A percentile compares a stretch with the other conserved stretches of the same genome.
These are phyloP conservation scores for Lactarius psammicola DNA, from an alignment of 768 basidiomycete genomes.

Conservation along the genomic window DNA sequence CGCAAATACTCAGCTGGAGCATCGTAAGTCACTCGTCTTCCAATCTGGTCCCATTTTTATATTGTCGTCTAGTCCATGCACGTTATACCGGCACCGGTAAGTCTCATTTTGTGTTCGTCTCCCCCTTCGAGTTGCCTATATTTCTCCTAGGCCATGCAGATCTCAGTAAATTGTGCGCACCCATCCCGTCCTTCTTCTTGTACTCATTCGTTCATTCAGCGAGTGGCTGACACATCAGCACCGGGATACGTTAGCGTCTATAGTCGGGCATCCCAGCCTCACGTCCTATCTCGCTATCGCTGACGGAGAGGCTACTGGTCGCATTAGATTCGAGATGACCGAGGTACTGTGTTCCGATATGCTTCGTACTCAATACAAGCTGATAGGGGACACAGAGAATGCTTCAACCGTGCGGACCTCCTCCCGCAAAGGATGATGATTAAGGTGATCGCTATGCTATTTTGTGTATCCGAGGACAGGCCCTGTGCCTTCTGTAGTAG, in stretches of 20 bases:
- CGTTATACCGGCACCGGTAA: constrained; percentile 93
- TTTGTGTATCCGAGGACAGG: not conserved
- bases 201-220: constrained; percentile 43
- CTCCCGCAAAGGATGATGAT: constrained; percentile 74
- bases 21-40: constrained; percentile 57
- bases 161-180: constrained; percentile 85
- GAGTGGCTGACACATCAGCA: constrained; percentile 99
- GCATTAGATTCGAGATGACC: constrained; percentile 91
- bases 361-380: not conserved
- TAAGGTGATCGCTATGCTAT: constrained; percentile 30
- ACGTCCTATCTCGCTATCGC: constrained; percentile 88
- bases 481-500: constrained; percentile 7
- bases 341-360: constrained; percentile 60
- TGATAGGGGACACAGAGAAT: constrained; percentile 40
- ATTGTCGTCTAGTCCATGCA: constrained; percentile 70
- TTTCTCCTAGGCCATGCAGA: constrained; percentile 80
- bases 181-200: constrained; percentile 6
- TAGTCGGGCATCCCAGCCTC: constrained; percentile 87
- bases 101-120: constrained; percentile 33
- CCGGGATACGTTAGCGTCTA: constrained; percentile 90
- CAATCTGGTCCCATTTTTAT: constrained; percentile 20
- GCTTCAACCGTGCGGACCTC: constrained; percentile 57
- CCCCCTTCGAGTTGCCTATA: constrained; percentile 22
- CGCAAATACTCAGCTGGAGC: constrained; percentile 93
- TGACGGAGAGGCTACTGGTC: constrained; percentile 88